Evolutionary conservation across 352 stramenopile genomes (phyloP).

Genomic region (Globisporangium mamillatum): DNA sequence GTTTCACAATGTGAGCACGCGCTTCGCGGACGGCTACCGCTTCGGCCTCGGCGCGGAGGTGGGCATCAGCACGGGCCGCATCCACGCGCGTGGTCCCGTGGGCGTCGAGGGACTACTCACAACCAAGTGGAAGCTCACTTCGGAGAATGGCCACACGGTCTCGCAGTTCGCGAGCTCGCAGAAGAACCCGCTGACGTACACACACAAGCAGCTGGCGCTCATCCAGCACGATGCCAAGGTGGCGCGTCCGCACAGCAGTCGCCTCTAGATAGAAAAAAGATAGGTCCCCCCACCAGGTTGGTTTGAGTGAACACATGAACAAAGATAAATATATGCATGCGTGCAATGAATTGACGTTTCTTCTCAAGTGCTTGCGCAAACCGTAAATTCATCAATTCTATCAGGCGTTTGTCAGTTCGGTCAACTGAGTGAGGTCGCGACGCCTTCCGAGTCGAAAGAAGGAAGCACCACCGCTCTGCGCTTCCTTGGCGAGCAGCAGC

Average conservation of each 20-base stretch:
- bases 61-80: slow-evolving; percentile 96
- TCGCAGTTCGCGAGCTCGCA: slow-evolving; percentile 53
- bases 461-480: too few species aligned
- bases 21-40: slow-evolving; percentile 94
- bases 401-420: too few species aligned
- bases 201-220: slow-evolving; percentile 71
- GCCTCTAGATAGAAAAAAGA: slow-evolving; percentile 34
- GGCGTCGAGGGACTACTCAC: slow-evolving; percentile 97
- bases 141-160: slow-evolving; percentile 80
- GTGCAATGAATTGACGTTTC: too few species aligned
- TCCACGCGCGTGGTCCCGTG: slow-evolving; percentile 95
- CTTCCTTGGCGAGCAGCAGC: too few species aligned
- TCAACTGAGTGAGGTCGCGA: too few species aligned
- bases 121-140: slow-evolving; percentile 96
- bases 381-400: too few species aligned
- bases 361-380: not conserved
- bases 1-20: slow-evolving; percentile 98
- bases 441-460: too few species aligned
- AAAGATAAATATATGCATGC: too few species aligned
- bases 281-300: not conserved
- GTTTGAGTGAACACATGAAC: not conserved
- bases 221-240: slow-evolving; percentile 60
- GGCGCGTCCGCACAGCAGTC: slow-evolving; percentile 65
- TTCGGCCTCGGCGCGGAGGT: slow-evolving; percentile 98
- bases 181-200: slow-evolving; percentile 60